Evolutionary conservation across 2,329 filamentous ascomycete species (phyloP), one percentile per base, ranked within the genome.

Genomic region (Xylariaceae sp.): DNA sequence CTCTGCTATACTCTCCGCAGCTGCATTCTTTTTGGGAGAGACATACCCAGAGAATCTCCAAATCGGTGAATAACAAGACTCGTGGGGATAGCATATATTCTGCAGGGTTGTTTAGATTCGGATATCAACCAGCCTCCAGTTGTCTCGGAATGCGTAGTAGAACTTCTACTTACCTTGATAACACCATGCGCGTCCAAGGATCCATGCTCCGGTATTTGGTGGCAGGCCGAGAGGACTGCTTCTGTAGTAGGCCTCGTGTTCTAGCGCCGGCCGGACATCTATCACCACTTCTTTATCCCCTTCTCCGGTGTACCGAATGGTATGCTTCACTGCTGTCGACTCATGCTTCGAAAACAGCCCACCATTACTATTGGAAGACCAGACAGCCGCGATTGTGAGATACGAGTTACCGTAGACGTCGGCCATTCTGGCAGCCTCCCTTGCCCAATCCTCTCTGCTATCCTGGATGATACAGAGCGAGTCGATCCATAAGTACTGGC

Each of bases 41-140:
- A 19, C 60, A 63, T 9, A 60, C 50, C 58, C 55, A 61, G 6
- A 61, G 57, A 32, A 57, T 58, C 35, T 62, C 60, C 60, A 56
- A 62, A 3, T 53, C 44, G 1, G 61, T 63, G 42, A 63, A 63
- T 8, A 55, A 52, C 9, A 62, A 29, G 2, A 63, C 58, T 40
- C 61, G 55, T 4, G 60, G 60, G 6, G 60, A 51, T 32, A 62
- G 42, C 6, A 63, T 35, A 40, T 63, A 62, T 6, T 60, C 59
- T 62, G 8, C 8, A 37, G 31, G 9, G 5, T 7, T 3, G 5
- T 37, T 37, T 37, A 37, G 35, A 37, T 11, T 11, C 12, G 35
- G 12, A 37, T 11, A 11, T 11, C 35, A 37, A 37, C 35, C 8
- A 37, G 8, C 8, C 35, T 37, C 35, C 3, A 37, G 35, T 9